A percentile compares a stretch with the other conserved stretches of the same genome.
phyloP scores from a whole-genome alignment of 176 grass and related monocot genomes.

The Zea mays region DNA sequence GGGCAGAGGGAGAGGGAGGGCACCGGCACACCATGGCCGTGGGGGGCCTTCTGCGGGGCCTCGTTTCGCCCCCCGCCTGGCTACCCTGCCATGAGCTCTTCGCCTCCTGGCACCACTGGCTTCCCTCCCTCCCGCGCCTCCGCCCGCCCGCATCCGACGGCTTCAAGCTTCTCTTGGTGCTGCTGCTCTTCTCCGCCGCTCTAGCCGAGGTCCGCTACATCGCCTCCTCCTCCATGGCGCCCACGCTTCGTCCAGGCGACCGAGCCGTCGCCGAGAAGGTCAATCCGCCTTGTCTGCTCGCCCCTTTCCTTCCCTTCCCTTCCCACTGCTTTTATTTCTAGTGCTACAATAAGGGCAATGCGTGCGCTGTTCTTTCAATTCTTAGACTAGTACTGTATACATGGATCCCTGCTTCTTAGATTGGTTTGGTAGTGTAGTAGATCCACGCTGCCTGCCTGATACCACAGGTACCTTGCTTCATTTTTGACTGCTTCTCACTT shows the following conservation, averaged over 20 bases:
- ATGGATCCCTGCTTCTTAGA: too few species aligned
- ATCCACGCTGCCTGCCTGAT: neutral
- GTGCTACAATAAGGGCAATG: too few species aligned
- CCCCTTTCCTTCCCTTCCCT: too few species aligned
- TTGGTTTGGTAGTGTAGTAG: too few species aligned
- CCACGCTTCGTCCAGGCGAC: slow-evolving; percentile 47
- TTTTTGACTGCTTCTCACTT: too few species aligned
- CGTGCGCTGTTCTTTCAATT: too few species aligned
- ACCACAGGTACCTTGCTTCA: neutral
- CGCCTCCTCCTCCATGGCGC: slow-evolving; percentile 56
- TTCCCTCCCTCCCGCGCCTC: slow-evolving; percentile 26
- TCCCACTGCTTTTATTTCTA: too few species aligned
- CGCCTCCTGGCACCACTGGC: slow-evolving; percentile 37
- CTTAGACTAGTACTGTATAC: too few species aligned
- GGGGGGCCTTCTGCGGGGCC: slow-evolving; percentile 38
- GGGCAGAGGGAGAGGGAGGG: too few species aligned
- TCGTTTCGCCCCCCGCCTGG: slow-evolving; percentile 34
- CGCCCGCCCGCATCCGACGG: slow-evolving; percentile 40
- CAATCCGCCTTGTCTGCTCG: too few species aligned
- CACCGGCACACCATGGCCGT: too few species aligned
- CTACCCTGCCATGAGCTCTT: slow-evolving; percentile 48
- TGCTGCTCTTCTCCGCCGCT: slow-evolving; percentile 47
- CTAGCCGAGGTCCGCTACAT: slow-evolving; percentile 55
- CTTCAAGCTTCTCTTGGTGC: slow-evolving; percentile 46
- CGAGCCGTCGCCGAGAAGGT: slow-evolving; percentile 51